Base-by-base conservation (phyloP, 805 yeast genomes). In the Starmerella kuoi region DNA sequence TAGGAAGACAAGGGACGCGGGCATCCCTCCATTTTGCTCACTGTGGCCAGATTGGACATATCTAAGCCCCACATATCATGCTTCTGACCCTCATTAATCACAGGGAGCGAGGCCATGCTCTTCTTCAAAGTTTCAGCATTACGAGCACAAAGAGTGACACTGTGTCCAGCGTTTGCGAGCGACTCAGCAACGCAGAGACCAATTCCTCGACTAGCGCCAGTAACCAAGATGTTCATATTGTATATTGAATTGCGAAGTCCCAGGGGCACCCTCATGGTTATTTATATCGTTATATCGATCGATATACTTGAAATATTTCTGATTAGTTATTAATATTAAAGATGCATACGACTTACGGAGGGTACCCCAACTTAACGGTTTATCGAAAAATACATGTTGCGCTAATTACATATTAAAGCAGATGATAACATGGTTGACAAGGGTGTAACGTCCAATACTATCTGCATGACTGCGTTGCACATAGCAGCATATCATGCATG, bases 151-250 rank as follows among this genome's bases (percentile, higher is more conserved):
- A 79, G 55, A 0, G 76, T 64, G 5, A 76, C 62, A 18, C 62
- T 62, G 21, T 73, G 69, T 1, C 87, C 87, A 23, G 62, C 50
- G 0, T 47, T 37, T 0, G 83, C 71, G 22, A 80, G 61, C 24
- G 52, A 56, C 26, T 55, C 48, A 0, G 85, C 78, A 15, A 81
- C 69, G 0, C 68, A 67, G 3, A 65, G 60, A 0, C 91, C 91
- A 12, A 80, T 62, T 0, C 91, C 88, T 35, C 69, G 61, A 0
- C 86, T 75, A 0, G 79, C 86, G 1, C 91, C 91, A 0, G 85
- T 78, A 2, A 79, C 52, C 12, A 55, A 31, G 26, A 51, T 46
- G 31, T 47, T 44, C 52, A 47, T 51, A 14, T 25, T 9, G 28
- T 11, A 9, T 25, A 25, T 9, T 25, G 12, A 14, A 11, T 14